Evolutionary conservation across 169 alveolate species (phyloP).

Genomic region (Plasmodium chabaudi): DNA sequence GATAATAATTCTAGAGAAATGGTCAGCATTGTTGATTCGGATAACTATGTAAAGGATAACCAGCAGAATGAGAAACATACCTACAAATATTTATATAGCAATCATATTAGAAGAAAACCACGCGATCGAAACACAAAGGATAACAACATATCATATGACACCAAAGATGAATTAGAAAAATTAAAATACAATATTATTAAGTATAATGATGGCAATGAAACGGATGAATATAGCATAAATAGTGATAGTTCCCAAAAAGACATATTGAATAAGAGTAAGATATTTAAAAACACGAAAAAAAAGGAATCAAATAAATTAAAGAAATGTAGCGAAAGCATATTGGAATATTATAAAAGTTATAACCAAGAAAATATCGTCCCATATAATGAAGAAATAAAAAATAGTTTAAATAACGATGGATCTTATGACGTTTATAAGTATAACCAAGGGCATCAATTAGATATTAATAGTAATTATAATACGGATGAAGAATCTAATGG

Average conservation of each 20-base stretch:
- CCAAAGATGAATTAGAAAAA: conserved; percentile 1
- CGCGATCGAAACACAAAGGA: not conserved
- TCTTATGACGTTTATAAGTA: not conserved
- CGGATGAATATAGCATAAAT: too few relatives aligned
- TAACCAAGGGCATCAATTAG: not conserved
- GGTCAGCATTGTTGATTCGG: not conserved
- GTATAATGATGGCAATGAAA: not conserved
- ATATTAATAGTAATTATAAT: conserved; percentile 3
- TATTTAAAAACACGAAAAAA: not conserved
- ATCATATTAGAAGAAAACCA: not conserved
- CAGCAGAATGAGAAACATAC: not conserved
- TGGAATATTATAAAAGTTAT: too few relatives aligned
- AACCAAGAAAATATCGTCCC: not conserved
- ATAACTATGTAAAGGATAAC: not conserved
- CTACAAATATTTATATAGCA: not conserved
- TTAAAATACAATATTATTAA: conserved; percentile 9
- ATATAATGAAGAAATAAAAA: conserved; percentile 12
- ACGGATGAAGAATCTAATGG: not conserved
- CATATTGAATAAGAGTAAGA: not conserved
- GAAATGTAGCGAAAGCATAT: not conserved
- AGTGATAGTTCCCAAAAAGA: not conserved
- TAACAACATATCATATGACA: not conserved
- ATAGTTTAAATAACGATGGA: conserved; percentile 1
- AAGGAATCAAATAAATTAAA: not conserved
- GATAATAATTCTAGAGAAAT: not conserved